phyloP scores from a whole-genome alignment of 345 rosid species.

The Eucalyptus rudis region DNA sequence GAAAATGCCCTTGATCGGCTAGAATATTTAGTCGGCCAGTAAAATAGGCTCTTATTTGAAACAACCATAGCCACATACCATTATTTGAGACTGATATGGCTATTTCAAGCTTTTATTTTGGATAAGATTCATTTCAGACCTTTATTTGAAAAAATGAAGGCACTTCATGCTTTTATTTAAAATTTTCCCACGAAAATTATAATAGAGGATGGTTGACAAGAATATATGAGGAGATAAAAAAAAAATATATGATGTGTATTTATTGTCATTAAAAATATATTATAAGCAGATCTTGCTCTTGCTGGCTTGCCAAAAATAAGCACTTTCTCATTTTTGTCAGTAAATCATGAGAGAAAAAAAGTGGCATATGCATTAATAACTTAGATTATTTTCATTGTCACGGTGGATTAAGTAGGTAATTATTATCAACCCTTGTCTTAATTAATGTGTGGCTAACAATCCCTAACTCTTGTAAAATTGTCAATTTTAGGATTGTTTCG shows the following conservation, averaged over 20 bases:
- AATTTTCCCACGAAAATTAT: not conserved
- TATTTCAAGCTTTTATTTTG: too few species aligned
- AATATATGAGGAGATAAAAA: not conserved
- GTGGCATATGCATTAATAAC: not conserved
- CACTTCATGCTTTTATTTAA: too few species aligned
- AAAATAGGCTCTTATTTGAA: too few species aligned
- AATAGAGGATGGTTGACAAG: not conserved
- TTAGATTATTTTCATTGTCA: not conserved
- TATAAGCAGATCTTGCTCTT: not conserved
- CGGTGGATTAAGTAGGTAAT: not conserved
- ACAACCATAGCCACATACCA: too few species aligned
- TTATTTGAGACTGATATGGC: too few species aligned
- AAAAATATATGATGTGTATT: not conserved
- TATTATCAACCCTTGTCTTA: not conserved
- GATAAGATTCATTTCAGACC: fast-evolving
- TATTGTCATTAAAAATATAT: not conserved
- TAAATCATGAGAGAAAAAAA: not conserved
- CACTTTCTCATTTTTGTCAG: not conserved
- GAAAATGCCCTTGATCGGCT: too few species aligned
- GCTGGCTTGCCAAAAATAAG: not conserved
- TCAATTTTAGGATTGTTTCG: not conserved
- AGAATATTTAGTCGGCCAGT: too few species aligned
- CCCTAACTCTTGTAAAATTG: not conserved
- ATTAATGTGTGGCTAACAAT: not conserved
- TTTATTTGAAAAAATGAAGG: not conserved